These are phyloP conservation scores for Aspergillus carlsbadensis DNA, from an alignment of 495 filamentous ascomycete genomes.

Conservation along the genomic window DNA sequence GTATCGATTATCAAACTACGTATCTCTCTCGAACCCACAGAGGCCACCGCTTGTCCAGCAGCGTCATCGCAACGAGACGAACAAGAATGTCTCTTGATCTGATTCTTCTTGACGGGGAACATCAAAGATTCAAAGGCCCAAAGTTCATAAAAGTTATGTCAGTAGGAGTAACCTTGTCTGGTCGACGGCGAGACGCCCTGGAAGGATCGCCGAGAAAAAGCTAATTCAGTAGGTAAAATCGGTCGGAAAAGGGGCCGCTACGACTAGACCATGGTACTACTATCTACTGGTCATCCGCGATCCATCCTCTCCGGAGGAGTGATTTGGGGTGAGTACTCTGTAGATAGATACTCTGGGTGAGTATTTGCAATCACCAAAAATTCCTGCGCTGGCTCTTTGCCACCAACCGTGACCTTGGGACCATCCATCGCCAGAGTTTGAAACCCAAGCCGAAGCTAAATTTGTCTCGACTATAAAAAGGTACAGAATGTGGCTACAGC, in stretches of 20 bases:
- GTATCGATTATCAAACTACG: too few species aligned
- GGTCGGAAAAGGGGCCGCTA: background rate
- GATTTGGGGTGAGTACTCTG: background rate
- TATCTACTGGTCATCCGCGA: too few species aligned
- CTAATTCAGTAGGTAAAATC: background rate
- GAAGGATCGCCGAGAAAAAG: background rate
- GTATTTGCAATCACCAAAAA: background rate
- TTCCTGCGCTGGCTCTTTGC: background rate
- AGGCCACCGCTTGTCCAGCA: too few species aligned
- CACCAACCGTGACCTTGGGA: too few species aligned
- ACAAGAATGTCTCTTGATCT: too few species aligned
- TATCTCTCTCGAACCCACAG: too few species aligned
- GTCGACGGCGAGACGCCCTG: background rate
- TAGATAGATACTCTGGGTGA: background rate
- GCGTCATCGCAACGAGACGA: too few species aligned
- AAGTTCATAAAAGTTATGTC: too few species aligned
- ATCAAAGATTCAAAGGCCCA: background rate
- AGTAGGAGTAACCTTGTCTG: too few species aligned
- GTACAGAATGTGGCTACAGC: constrained; percentile 3
- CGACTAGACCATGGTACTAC: background rate
- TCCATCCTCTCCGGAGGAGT: background rate
- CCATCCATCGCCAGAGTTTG: too few species aligned
- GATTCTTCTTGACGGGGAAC: background rate
- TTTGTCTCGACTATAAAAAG: constrained; percentile 10
- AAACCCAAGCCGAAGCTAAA: constrained; percentile 1